A percentile compares a stretch with the other conserved stretches of the same genome.
Conservation (phyloP, 2,329 filamentous ascomycete genomes). For the Colletotrichum plurivorum region DNA sequence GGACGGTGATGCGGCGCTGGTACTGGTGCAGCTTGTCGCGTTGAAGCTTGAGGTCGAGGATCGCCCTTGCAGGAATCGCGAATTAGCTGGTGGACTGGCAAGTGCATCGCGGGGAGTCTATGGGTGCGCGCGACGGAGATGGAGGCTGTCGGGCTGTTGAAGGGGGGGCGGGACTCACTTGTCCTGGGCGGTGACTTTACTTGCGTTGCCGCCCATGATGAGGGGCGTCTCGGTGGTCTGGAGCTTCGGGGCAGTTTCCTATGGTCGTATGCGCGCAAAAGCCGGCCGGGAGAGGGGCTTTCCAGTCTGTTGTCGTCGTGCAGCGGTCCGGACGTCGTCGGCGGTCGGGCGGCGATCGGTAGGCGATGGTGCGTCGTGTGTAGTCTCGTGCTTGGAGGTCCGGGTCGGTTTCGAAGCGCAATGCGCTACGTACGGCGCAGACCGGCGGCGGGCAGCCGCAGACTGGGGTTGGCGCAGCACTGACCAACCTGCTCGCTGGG, state of each 20-base stretch:
- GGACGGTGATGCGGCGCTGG: conserved; percentile 87
- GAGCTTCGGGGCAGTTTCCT: not conserved
- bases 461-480: not conserved
- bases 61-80: conserved; percentile 74
- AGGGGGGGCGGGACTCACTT: conserved; percentile 70
- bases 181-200: conserved; percentile 81
- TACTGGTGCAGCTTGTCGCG: conserved; percentile 98
- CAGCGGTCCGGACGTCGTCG: conserved; percentile 23
- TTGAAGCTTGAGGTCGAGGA: conserved; percentile 97
- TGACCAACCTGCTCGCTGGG: not conserved
- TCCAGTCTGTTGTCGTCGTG: no score
- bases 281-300: no score
- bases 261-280: no score
- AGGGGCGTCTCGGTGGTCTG: not conserved
- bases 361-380: not conserved
- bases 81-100: conserved; percentile 1
- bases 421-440: conserved; percentile 7
- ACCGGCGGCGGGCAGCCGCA: conserved; percentile 4
- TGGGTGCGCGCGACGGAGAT: not conserved
- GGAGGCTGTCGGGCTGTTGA: not conserved
- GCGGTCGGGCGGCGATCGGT: conserved; percentile 24
- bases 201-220: conserved; percentile 68
- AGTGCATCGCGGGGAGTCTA: not conserved
- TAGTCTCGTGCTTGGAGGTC: conserved; percentile 33
- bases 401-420: conserved; percentile 36